These are phyloP conservation scores for Umbelopsis sp. DNA, from an alignment of 192 early-diverging fungal species.

Conservation along the genomic window DNA sequence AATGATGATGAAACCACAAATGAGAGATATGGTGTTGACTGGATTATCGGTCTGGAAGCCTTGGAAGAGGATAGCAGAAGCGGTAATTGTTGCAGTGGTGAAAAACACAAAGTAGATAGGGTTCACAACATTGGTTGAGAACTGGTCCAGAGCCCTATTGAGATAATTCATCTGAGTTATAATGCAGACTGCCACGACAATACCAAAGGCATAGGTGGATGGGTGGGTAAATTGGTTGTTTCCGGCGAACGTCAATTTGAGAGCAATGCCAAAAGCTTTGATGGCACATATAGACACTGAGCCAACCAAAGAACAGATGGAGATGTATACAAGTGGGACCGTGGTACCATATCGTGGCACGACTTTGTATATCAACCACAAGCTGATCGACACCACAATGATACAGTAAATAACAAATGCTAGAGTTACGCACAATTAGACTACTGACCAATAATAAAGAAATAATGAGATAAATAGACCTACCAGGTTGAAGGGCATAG, in stretches of 20 bases:
- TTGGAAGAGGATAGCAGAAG: constrained; percentile 87
- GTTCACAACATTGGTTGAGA: constrained; percentile 88
- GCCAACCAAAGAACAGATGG: constrained; percentile 96
- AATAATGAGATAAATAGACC: background rate
- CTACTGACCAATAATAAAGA: background rate
- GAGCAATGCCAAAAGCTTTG: constrained; percentile 92
- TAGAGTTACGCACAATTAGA: constrained; percentile 27
- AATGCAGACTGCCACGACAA: constrained; percentile 78
- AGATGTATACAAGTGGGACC: constrained; percentile 86
- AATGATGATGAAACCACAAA: constrained; percentile 89
- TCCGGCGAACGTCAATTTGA: constrained; percentile 91
- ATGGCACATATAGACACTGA: constrained; percentile 90
- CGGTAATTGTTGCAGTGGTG: constrained; percentile 92
- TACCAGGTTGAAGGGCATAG: constrained; percentile 78
- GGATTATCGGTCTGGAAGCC: constrained; percentile 78
- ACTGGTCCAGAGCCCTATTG: constrained; percentile 93
- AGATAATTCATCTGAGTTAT: constrained; percentile 98
- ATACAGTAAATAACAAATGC: constrained; percentile 83
- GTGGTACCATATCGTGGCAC: constrained; percentile 80
- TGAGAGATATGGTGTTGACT: constrained; percentile 79
- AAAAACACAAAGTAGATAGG: constrained; percentile 96
- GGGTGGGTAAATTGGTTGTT: constrained; percentile 89
- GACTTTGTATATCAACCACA: constrained; percentile 80
- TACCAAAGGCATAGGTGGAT: constrained; percentile 87
- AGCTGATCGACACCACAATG: constrained; percentile 60